A percentile compares a stretch with the other conserved stretches of the same genome.
These are phyloP conservation scores for Crithidia expoeki DNA, from an alignment of 208 protist species.

Conservation along the genomic window DNA sequence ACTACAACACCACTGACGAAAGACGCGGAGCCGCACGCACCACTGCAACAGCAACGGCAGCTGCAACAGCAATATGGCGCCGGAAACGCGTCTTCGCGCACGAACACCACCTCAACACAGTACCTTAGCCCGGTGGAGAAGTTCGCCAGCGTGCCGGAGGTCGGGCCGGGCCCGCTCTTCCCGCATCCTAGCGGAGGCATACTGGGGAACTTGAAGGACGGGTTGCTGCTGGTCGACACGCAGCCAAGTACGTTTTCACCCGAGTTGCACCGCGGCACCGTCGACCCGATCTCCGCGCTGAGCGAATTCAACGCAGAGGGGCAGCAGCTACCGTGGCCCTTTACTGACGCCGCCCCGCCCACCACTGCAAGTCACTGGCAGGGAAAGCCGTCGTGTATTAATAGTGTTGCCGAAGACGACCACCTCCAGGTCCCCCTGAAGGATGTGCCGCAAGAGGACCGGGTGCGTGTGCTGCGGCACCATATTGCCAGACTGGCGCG, in stretches of 20 bases:
- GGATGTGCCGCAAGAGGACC: constrained; percentile 39
- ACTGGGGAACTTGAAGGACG: neutral
- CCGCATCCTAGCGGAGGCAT: neutral
- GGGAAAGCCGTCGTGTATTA: constrained; percentile 11
- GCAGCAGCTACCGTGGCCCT: constrained; percentile 52
- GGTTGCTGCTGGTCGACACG: constrained; percentile 55
- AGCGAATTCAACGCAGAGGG: constrained; percentile 8
- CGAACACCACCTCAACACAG: neutral
- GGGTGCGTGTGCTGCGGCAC: constrained; percentile 53
- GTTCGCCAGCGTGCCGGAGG: constrained; percentile 2
- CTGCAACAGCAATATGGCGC: neutral
- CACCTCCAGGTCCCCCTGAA: constrained; percentile 33
- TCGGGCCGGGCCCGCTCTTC: neutral
- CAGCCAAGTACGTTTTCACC: constrained; percentile 62
- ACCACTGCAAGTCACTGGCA: constrained; percentile 23
- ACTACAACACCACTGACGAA: no score
- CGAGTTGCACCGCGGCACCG: constrained; percentile 49
- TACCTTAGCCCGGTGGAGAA: constrained; percentile 8
- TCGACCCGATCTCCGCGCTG: constrained; percentile 26
- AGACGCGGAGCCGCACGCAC: neutral
- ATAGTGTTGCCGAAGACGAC: constrained; percentile 16
- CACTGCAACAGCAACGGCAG: neutral
- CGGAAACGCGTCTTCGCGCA: neutral
- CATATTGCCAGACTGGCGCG: constrained; percentile 59
- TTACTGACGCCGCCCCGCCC: constrained; percentile 45